A percentile compares a stretch with the other conserved stretches of the same genome.
phyloP scores from a whole-genome alignment of 257 asterid species.

The Parsonsia alboflavescens region DNA sequence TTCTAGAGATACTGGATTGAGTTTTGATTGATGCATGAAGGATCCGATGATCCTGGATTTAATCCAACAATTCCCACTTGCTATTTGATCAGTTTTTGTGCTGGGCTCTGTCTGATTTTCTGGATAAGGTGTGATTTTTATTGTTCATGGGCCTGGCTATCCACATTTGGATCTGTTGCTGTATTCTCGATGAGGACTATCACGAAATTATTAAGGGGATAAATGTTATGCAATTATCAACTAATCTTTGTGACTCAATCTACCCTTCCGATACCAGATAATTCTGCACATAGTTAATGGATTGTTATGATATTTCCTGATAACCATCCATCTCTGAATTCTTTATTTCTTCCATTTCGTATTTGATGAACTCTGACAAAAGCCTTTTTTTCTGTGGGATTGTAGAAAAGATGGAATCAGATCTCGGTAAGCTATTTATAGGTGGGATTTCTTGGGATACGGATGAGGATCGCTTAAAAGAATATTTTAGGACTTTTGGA shows the following conservation, averaged over 20 bases:
- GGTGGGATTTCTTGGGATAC: conserved; percentile 99
- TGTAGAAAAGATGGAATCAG: conserved; percentile 69
- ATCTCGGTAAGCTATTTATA: conserved; percentile 75
- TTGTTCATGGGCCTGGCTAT: conserved; percentile 12
- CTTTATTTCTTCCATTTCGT: not conserved
- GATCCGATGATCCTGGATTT: conserved; percentile 60
- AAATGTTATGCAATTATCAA: conserved; percentile 18
- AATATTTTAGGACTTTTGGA: conserved; percentile 61
- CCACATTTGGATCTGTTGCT: conserved; percentile 48
- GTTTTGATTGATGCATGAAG: conserved; percentile 50
- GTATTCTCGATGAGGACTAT: conserved; percentile 18
- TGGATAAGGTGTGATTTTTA: conserved; percentile 52
- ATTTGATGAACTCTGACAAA: conserved; percentile 7
- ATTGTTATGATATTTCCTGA: conserved; percentile 4
- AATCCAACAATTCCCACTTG: conserved; percentile 44
- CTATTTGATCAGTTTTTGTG: conserved; percentile 50
- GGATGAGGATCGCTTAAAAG: conserved; percentile 70
- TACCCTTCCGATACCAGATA: conserved; percentile 9
- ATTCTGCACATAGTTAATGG: conserved; percentile 17
- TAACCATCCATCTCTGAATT: not conserved
- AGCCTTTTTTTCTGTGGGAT: conserved; percentile 10
- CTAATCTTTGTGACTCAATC: conserved; percentile 11
- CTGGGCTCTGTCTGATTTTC: conserved; percentile 62
- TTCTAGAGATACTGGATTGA: conserved; percentile 33
- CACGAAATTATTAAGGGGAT: conserved; percentile 2